Base-by-base conservation (phyloP, 1,284 basidiomycete genomes). In the Boletellus deceptivus region DNA sequence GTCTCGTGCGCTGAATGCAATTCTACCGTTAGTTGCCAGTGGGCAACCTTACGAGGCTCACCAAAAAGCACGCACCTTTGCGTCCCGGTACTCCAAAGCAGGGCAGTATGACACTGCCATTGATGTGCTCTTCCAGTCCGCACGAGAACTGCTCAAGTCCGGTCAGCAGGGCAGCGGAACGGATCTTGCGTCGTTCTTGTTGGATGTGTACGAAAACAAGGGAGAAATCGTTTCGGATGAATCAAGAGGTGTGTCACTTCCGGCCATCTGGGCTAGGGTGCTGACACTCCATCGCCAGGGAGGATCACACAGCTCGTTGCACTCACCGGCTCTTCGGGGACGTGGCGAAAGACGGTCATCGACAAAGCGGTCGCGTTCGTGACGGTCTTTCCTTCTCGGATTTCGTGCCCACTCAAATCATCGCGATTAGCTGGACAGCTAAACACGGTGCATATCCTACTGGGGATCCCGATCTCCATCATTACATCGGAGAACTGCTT, bases 61-160 rank as follows among this genome's bases (percentile, higher is more conserved):
- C 62, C 93, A 97, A 69, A 96, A 96, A 72, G 90, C 93, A 24
- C 84, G 94, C 29, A 97, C 94, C 24, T 95, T 94, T 56, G 92
- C 92, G 6, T 86, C 93, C 11, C 81, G 93, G 60, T 91, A 96
- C 66, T 73, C 77, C 46, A 88, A 90, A 69, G 84, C 90, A 4
- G 78, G 77, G 2, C 86, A 93, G 59, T 84, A 86, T 64, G 84
- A 87, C 59, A 85, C 84, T 13, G 92, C 92, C 14, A 86, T 92
- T 69, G 88, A 93, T 68, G 88, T 97, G 10, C 80, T 96, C 46
- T 94, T 93, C 70, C 87, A 91, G 60, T 86, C 84, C 36, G 84
- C 91, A 2, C 78, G 86, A 44, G 90, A 92, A 66, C 75, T 98
- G 44, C 75, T 96, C 57, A 96, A 96, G 73, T 77, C 78, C 11